phyloP scores from a whole-genome alignment of 2,329 filamentous ascomycete species.

The Clonostachys rosea region DNA sequence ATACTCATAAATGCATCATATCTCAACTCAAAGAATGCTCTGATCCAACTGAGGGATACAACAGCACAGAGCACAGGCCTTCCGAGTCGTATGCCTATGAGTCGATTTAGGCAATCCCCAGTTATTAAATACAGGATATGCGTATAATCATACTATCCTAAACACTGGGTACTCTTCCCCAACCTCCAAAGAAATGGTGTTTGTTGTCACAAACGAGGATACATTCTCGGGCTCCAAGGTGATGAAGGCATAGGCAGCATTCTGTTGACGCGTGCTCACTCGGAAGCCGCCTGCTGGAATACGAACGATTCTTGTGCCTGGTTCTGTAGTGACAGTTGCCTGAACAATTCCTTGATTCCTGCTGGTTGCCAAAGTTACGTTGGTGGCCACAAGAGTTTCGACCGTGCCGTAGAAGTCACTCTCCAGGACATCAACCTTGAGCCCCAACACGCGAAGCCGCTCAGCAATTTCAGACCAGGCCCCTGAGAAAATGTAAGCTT shows the following conservation, averaged over 20 bases:
- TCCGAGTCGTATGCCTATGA: too few relatives aligned
- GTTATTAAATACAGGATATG: too few relatives aligned
- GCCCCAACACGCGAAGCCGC: constrained; percentile 3
- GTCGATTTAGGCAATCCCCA: too few relatives aligned
- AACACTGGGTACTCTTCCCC: constrained; percentile 7
- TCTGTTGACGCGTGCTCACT: constrained; percentile 3
- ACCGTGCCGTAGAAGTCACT: constrained; percentile 3
- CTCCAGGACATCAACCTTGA: constrained; percentile 3
- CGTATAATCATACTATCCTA: not conserved
- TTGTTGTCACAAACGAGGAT: constrained; percentile 2
- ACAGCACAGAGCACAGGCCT: too few relatives aligned
- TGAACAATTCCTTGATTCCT: constrained; percentile 3
- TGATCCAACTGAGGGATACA: too few relatives aligned
- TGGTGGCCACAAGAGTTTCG: constrained; percentile 2
- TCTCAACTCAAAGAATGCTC: too few relatives aligned
- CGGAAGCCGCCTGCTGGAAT: constrained; percentile 4
- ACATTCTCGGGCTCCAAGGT: constrained; percentile 5
- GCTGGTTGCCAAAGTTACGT: not conserved
- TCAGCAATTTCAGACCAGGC: constrained; percentile 5
- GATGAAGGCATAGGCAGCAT: constrained; percentile 3
- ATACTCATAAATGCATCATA: too few relatives aligned
- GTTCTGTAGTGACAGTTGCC: constrained; percentile 1
- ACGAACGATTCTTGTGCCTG: not conserved
- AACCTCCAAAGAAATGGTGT: constrained; percentile 1
- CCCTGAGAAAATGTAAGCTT: constrained; percentile 6